Base-by-base conservation (phyloP, 2,329 filamentous ascomycete genomes). In the Calonectria naviculata region DNA sequence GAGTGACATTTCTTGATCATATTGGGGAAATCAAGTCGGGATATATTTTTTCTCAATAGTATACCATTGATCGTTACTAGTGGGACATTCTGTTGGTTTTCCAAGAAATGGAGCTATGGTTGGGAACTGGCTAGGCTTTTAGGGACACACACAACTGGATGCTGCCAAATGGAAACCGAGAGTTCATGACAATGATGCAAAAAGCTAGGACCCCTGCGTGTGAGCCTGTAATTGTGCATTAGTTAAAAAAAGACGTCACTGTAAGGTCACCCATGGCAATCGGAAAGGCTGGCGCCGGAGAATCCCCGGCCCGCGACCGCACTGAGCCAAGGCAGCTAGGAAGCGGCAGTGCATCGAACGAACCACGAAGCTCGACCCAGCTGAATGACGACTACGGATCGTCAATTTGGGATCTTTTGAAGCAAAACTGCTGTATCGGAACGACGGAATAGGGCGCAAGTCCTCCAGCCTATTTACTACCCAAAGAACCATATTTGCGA, bases 261-360 rank as follows among this genome's bases (percentile, higher is more conserved):
- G 70, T 64, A 41, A 74, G 71, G 49, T 28, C 29, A 58, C 47
- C 7, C 47, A 41, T 26, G 31, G 29, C 41, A 36, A 67, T 38
- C 46, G 41, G 52, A 58, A 61, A 49, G 56, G 66, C 58, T 65
- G 61, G 63, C 24, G 31, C 52, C 78, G 78, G 78, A 79, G 71
- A 79, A 79, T 79, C 73, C 72, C 71, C 78, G 78, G 77, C 73
- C 78, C 78, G 77, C 74, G 47, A 28, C 44, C 56, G 60, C 67
- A 63, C 62, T 77, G 71, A 72, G 74, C 65, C 63, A 68, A 73
- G 69, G 68, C 58, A 73, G 36, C 70, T 38, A 36, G 61, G 41
- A 29, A 74, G 74, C 72, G 71, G 73, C 69, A 75, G 72, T 76
- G 75, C 73, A 75, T 73, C 67, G 70, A 75, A 75, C 72, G 68